A percentile compares a stretch with the other conserved stretches of the same genome.
These are phyloP conservation scores for Colletotrichum chrysophilum DNA, from an alignment of 2,329 filamentous ascomycete species.

Conservation along the genomic window DNA sequence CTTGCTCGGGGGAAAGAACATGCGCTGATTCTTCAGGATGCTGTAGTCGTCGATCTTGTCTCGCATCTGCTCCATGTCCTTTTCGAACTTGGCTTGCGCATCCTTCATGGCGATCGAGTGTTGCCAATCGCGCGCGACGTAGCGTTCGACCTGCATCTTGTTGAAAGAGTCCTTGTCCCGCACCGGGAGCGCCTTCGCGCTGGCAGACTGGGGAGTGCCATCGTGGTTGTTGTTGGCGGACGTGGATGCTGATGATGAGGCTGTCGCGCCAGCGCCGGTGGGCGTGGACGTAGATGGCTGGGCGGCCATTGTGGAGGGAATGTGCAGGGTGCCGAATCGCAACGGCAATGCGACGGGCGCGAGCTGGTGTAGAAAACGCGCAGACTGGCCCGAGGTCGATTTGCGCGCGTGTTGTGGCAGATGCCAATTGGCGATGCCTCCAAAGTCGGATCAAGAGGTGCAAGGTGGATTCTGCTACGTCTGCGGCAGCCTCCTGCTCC, in stretches of 20 bases:
- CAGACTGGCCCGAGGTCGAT: background rate
- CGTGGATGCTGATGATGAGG: conserved; percentile 35
- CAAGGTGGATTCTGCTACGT: conserved; percentile 19
- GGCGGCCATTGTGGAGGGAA: conserved; percentile 47
- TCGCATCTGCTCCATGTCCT: conserved; percentile 66
- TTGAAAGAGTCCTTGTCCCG: conserved; percentile 64
- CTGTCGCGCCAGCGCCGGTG: conserved; percentile 30
- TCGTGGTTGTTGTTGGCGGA: conserved; percentile 26
- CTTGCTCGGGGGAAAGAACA: conserved; percentile 59
- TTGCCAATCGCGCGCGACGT: conserved; percentile 58
- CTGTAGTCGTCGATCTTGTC: conserved; percentile 75
- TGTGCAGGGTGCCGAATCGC: conserved; percentile 37
- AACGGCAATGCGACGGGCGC: conserved; percentile 37
- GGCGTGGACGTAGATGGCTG: conserved; percentile 40
- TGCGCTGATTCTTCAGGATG: conserved; percentile 58
- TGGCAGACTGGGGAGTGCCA: conserved; percentile 18
- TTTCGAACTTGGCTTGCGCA: conserved; percentile 58
- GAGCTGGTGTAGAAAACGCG: background rate
- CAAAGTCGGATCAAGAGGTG: conserved; percentile 5
- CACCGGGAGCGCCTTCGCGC: conserved; percentile 37
- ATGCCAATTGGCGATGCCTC: conserved; percentile 20
- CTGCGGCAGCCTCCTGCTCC: conserved; percentile 13
- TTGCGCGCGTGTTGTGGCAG: conserved; percentile 16
- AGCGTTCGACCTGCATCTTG: conserved; percentile 58
- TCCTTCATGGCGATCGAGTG: conserved; percentile 57